A percentile compares a stretch with the other conserved stretches of the same genome.
Evolutionary conservation across 257 asterid species (phyloP).

Genomic region (Forsythia viridissima): DNA sequence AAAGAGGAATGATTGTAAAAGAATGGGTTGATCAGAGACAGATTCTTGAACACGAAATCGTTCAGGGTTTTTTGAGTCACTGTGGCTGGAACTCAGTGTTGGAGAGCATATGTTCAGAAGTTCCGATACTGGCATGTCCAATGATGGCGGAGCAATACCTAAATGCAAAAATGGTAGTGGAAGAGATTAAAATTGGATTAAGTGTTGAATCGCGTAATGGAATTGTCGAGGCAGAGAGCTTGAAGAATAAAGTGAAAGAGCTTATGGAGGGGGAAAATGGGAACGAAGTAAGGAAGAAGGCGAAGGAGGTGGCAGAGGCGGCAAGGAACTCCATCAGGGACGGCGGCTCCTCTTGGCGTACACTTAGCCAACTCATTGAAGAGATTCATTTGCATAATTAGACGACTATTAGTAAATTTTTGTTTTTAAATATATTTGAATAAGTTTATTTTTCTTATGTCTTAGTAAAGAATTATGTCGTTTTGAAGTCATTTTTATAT

Average conservation of each 20-base stretch:
- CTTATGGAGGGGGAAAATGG: slow-evolving; percentile 64
- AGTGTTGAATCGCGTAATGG: slow-evolving; percentile 56
- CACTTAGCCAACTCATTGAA: slow-evolving; percentile 35
- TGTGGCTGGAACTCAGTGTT: slow-evolving; percentile 78
- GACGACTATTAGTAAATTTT: no score
- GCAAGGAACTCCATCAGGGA: slow-evolving; percentile 50
- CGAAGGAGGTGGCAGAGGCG: slow-evolving; percentile 35
- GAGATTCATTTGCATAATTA: slow-evolving; percentile 25
- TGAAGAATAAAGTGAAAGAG: slow-evolving; percentile 43
- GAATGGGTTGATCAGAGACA: slow-evolving; percentile 77
- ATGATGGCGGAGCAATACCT: slow-evolving; percentile 77
- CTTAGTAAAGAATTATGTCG: no score
- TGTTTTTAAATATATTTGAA: no score
- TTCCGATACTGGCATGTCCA: slow-evolving; percentile 81
- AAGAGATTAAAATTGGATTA: slow-evolving; percentile 59
- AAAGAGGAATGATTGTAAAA: slow-evolving; percentile 51
- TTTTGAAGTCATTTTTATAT: no score
- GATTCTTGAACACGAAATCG: slow-evolving; percentile 47
- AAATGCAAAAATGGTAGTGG: slow-evolving; percentile 62
- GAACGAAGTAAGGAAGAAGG: slow-evolving; percentile 38
- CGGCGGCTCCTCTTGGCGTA: slow-evolving; percentile 69
- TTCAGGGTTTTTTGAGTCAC: slow-evolving; percentile 67
- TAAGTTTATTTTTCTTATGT: no score
- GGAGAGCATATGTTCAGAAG: slow-evolving; percentile 69
- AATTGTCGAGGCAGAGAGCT: slow-evolving; percentile 48